Base-by-base conservation (phyloP, 2,329 filamentous ascomycete genomes). In the Ophiocordyceps camponoti-rufipedis region DNA sequence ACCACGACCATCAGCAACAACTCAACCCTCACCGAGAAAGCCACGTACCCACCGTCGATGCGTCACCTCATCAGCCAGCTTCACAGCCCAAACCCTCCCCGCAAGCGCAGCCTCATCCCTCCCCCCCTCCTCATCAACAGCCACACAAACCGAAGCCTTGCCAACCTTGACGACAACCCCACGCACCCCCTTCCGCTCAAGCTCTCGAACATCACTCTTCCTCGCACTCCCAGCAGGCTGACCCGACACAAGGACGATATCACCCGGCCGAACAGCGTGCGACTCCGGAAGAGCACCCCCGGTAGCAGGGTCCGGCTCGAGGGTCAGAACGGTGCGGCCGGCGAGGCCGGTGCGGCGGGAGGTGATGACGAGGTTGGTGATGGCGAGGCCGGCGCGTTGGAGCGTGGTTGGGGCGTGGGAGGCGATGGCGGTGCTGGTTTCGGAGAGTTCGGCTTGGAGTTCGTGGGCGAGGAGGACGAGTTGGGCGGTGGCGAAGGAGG, bases 331-430 rank as follows among this genome's bases (percentile, higher is more conserved):
- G 0, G 85, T 86, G 51, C 86, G 84, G n/a, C 91, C 91, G 14
- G 88, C 91, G 35, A 95, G 70, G 0, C 91, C 91, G 0, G 91
- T 98, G 29, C 88, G 80, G 57, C 84, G 83, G 16, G 82, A 80
- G 11, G 73, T 68, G 32, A 94, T 67, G 31, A 75, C 66, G 9
- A 96, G 75, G 61, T 88, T 89, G 14, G 78, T 76, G 54, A 91
- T 69, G 31, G 85, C 85, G 39, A 86, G 71, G n/a, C 85, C 85
- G 6, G 82, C 82, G 48, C 82, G 78, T 56, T 85, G 75, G 12
- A 93, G 75, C 1, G 75, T 69, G 0, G 72, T 66, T 5, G 85
- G 85, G 43, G 79, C 77, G 59, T 82, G 75, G 42, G 72, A 73
- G 41, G 76, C 70, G 48, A 87, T 72, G 47, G 87, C 74, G 39